A percentile compares a stretch with the other conserved stretches of the same genome.
phyloP scores from a whole-genome alignment of 225 moss, liverwort and hornwort species.

The Sphagnum contortum region DNA sequence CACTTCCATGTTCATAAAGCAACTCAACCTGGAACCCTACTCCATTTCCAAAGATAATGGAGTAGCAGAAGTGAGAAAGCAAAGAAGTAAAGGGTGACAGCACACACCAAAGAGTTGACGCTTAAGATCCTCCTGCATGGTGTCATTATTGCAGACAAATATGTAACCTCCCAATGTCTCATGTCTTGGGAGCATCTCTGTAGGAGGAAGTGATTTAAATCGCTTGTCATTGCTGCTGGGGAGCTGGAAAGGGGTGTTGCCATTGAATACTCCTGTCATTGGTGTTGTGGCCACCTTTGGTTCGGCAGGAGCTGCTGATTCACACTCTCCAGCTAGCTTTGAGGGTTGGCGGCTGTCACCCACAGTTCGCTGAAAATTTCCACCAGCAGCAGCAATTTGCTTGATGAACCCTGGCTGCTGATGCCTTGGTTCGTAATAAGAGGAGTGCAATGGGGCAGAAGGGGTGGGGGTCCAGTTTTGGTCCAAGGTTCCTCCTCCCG shows the following conservation, averaged over 20 bases:
- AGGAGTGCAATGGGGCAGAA: slow-evolving; percentile 4
- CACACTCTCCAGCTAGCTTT: slow-evolving; percentile 8
- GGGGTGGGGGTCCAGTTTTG: slow-evolving; percentile 15
- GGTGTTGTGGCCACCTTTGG: slow-evolving; percentile 3
- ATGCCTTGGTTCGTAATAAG: slow-evolving; percentile 20
- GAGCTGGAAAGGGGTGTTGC: slow-evolving; percentile 44
- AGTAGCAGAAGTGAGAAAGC: no score
- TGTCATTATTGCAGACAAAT: slow-evolving; percentile 60
- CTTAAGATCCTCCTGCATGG: slow-evolving; percentile 64
- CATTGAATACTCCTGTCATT: slow-evolving; percentile 59
- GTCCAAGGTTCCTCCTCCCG: slow-evolving; percentile 31
- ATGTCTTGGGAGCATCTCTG: slow-evolving; percentile 45
- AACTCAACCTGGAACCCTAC: no score
- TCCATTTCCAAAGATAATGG: no score
- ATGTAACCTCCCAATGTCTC: slow-evolving; percentile 51
- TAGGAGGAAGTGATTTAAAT: slow-evolving; percentile 48
- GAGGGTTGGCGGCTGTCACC: slow-evolving; percentile 11
- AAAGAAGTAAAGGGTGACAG: no score
- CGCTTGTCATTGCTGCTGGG: slow-evolving; percentile 47
- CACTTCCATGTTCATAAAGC: no score
- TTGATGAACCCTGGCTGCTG: slow-evolving; percentile 9
- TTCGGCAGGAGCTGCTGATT: not conserved
- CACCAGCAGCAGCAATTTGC: slow-evolving; percentile 2
- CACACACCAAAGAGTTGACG: slow-evolving; percentile 48
- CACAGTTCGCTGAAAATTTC: slow-evolving; percentile 19